Conservation (phyloP, 768 basidiomycete species). For the Neoboletus brunneissimus region DNA sequence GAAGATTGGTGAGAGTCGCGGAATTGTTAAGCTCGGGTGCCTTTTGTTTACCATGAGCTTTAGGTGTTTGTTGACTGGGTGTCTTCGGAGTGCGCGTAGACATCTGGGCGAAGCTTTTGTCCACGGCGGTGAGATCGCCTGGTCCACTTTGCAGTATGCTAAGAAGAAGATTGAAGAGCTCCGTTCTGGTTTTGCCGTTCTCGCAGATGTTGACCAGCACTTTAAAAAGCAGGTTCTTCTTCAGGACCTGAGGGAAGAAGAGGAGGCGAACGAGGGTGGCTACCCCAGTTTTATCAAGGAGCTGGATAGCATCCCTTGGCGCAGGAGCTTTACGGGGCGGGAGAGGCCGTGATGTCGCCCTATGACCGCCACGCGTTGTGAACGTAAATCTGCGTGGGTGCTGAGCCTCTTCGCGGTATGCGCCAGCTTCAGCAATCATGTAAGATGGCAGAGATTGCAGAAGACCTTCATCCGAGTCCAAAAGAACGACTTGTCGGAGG, state of each 20-base stretch:
- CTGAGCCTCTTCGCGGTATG: slow-evolving; percentile 57
- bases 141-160: slow-evolving; percentile 93
- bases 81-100: slow-evolving; percentile 67
- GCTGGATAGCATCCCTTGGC: slow-evolving; percentile 85
- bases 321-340: slow-evolving; percentile 49
- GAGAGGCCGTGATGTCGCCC: slow-evolving; percentile 24
- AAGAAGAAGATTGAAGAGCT: slow-evolving; percentile 92
- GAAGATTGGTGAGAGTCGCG: slow-evolving; percentile 48
- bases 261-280: slow-evolving; percentile 87
- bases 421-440: slow-evolving; percentile 81
- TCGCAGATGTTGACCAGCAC: slow-evolving; percentile 95
- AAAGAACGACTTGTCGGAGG: slow-evolving; percentile 84
- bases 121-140: slow-evolving; percentile 86
- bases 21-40: slow-evolving; percentile 51
- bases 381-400: slow-evolving; percentile 34
- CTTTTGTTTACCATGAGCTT: slow-evolving; percentile 68
- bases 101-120: slow-evolving; percentile 92
- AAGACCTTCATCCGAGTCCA: slow-evolving; percentile 86
- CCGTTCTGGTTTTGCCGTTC: slow-evolving; percentile 86
- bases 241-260: slow-evolving; percentile 92
- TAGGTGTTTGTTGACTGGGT: slow-evolving; percentile 37
- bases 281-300: slow-evolving; percentile 87
- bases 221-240: slow-evolving; percentile 81
- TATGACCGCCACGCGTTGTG: slow-evolving; percentile 31
- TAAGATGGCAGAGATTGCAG: slow-evolving; percentile 78